Evolutionary conservation across 768 basidiomycete genomes (phyloP), one percentile per base, ranked within the genome.

Genomic region (Calocera viscosa): DNA sequence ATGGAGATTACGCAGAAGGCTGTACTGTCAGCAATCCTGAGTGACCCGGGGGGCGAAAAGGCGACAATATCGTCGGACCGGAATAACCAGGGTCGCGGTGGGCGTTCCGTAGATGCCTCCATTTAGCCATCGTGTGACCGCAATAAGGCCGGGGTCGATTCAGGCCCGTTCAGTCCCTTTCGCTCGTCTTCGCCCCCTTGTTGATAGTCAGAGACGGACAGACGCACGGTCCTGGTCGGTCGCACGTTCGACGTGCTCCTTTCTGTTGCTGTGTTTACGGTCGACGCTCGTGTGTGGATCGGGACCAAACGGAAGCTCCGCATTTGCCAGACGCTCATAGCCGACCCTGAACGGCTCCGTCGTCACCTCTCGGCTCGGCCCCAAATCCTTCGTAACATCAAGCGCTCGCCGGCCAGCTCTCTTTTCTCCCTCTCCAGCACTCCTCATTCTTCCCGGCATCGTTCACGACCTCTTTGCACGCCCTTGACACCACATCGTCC

Each of bases 71-170:
- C 53, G 30, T 60, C 53, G 53, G 53, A 10, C 53, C 53, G 53
- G 53, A 26, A 28, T 28, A 60, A 60, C 22, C 53, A 60, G 53
- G 53, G 53, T 28, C 53, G 53, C 30, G 5, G 53, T 2, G 14
- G 53, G 53, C 30, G 24, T 60, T 60, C 53, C 53, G 53, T 32
- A 26, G 53, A 60, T 8, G 43, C 53, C 53, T 60, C 53, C 53
- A 60, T 60, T 60, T 60, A 22, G 24, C 22, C 10, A 26, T 60
- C 53, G 53, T 60, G 53, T 60, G 53, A 60, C 53, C 53, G 2
- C 2, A 60, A 60, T 60, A 60, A 60, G 24, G 26, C 14, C 10
- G 24, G 7, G 24, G 2, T 16, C 14, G 30, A 10, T 16, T 26
- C 14, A 60, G 24, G 14, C 8, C 30, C 26, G 7, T 17, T 47